phyloP scores from a whole-genome alignment of 1,139 yeast species.

The Candida albicans region DNA sequence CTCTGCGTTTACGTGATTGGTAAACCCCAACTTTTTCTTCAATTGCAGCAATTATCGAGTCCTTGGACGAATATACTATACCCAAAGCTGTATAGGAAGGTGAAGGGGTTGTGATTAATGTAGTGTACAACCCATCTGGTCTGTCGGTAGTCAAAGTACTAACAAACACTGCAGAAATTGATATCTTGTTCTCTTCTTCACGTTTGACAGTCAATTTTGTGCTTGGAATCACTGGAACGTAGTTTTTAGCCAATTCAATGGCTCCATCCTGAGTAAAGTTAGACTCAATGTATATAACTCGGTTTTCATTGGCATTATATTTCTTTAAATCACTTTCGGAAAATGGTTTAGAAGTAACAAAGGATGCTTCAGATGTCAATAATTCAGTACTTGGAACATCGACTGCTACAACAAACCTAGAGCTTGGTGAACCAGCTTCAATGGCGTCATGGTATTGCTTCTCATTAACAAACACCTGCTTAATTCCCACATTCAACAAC shows the following conservation, averaged over 20 bases:
- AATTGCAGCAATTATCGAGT: slow-evolving; percentile 79
- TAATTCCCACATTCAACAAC: slow-evolving; percentile 68
- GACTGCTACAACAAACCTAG: slow-evolving; percentile 51
- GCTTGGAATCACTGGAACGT: slow-evolving; percentile 49
- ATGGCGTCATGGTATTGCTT: slow-evolving; percentile 33
- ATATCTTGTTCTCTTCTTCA: slow-evolving; percentile 30
- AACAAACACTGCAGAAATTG: slow-evolving; percentile 54
- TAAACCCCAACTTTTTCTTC: slow-evolving; percentile 86
- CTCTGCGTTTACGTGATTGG: slow-evolving; percentile 84
- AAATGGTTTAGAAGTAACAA: slow-evolving; percentile 21
- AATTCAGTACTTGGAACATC: slow-evolving; percentile 15
- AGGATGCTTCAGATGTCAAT: slow-evolving; percentile 22
- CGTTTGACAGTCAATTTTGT: slow-evolving; percentile 43
- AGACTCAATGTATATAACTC: slow-evolving; percentile 37
- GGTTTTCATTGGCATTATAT: slow-evolving; percentile 39
- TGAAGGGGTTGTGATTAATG: slow-evolving; percentile 73
- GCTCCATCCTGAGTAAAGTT: slow-evolving; percentile 27
- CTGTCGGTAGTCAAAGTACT: slow-evolving; percentile 75
- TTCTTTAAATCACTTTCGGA: slow-evolving; percentile 20
- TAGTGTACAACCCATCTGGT: slow-evolving; percentile 79
- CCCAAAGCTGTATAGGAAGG: slow-evolving; percentile 66
- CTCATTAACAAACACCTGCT: slow-evolving; percentile 46
- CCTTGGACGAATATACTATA: slow-evolving; percentile 83
- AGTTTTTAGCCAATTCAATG: slow-evolving; percentile 36
- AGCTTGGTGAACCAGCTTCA: slow-evolving; percentile 59